Evolutionary conservation across 1,284 basidiomycete species (phyloP), one percentile per base, ranked within the genome.

Genomic region (Trametes pubescens): DNA sequence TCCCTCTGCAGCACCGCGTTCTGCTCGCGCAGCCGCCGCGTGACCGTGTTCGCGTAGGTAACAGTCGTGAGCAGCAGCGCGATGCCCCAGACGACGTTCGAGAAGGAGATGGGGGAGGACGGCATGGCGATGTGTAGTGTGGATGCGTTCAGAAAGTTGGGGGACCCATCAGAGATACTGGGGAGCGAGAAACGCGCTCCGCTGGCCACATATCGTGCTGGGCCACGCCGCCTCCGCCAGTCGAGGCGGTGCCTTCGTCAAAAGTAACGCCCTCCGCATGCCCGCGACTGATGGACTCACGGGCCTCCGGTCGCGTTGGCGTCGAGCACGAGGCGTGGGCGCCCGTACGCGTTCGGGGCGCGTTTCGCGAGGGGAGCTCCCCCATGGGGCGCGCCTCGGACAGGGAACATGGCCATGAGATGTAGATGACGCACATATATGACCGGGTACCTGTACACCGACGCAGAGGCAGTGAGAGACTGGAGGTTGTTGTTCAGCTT

Each of bases 11-110:
- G 62, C 61, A 65, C 58, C 54, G 59, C 62, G 48, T 65, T 65
- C 57, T 56, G 60, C 43, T 54, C 57, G 56, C 61, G 64, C 60
- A 66, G 52, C 54, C 55, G 60, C 44, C 60, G 65, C 59, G 64
- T 62, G 62, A 69, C 56, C 47, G 53, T 51, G 51, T 56, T 55
- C 43, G 63, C 65, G 59, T 66, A 69, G 21, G 64, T 64, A 21
- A 71, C 16, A 1, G 70, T 65, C 52, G 68, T 66, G 21, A 71
- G 38, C 48, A 67, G 58, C 22, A 71, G 61, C 49, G 65, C 70
- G 51, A 71, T 43, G 40, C 69, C 68, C 66, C 67, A 71, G 43
- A 67, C 65, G 40, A 64, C 46, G 53, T 65, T 57, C 51, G 68
- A 59, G 62, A 71, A 59, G 61, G 68, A 67, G 61, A 63, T 34